phyloP scores from a whole-genome alignment of 176 grass and related monocot species.

The Zea luxurians region DNA sequence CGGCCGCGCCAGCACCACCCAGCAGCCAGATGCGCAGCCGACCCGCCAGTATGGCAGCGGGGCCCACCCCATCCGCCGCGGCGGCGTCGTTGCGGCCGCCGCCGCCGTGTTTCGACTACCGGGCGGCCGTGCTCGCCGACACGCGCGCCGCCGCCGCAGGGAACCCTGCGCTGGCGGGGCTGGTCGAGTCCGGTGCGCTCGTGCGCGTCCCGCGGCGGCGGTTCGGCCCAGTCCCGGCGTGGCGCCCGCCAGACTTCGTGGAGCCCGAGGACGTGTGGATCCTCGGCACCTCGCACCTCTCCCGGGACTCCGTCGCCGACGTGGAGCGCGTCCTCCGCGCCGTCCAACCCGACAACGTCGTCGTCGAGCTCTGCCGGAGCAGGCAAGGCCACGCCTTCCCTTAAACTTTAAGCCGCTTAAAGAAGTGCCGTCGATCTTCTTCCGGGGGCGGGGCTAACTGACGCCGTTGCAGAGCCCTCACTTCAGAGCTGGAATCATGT shows the following conservation, averaged over 20 bases:
- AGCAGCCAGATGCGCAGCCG: not conserved
- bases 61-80: conserved; percentile 28
- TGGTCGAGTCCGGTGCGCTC: conserved; percentile 75
- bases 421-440: not conserved
- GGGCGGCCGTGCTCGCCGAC: conserved; percentile 57
- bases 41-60: conserved; percentile 26
- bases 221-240: conserved; percentile 79
- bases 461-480: conserved; percentile 57
- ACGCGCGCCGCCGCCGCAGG: conserved; percentile 47
- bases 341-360: conserved; percentile 75
- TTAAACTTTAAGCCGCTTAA: not conserved
- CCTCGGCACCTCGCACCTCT: conserved; percentile 85
- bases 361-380: conserved; percentile 95
- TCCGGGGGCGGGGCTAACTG: conserved; percentile 37
- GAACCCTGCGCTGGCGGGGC: conserved; percentile 58
- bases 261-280: conserved; percentile 90
- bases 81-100: conserved; percentile 59
- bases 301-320: conserved; percentile 53
- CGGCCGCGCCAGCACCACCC: conserved; percentile 28
- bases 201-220: conserved; percentile 71
- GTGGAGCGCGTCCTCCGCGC: conserved; percentile 73
- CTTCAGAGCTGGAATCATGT: conserved; percentile 98
- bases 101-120: conserved; percentile 82
- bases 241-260: conserved; percentile 69
- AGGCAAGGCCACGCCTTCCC: conserved; percentile 50